Percentiles rank a stretch among this genome's conserved stretches.
Evolutionary conservation across 257 asterid genomes (phyloP).

Genomic region (Ehretia macrophylla): DNA sequence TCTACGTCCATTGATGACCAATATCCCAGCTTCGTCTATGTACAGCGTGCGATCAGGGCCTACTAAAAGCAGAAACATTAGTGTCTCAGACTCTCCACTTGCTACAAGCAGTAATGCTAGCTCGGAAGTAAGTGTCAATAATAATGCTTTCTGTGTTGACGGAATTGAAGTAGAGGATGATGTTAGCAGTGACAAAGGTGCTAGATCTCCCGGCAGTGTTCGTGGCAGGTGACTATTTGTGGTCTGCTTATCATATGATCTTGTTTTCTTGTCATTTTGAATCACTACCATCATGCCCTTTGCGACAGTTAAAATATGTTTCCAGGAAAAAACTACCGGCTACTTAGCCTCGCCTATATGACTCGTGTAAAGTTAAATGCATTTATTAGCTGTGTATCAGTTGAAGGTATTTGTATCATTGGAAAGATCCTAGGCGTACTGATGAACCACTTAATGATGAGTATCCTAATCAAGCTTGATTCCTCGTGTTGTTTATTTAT

Average conservation of each 20-base stretch:
- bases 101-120: slow-evolving; percentile 96
- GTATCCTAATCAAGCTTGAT: slow-evolving; percentile 8
- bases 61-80: slow-evolving; percentile 47
- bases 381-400: slow-evolving; percentile 32
- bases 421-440: background rate
- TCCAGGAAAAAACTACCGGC: slow-evolving; percentile 12
- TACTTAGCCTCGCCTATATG: slow-evolving; percentile 12
- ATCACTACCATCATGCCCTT: slow-evolving; percentile 5
- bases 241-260: background rate
- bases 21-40: slow-evolving; percentile 91
- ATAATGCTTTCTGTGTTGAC: slow-evolving; percentile 34
- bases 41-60: slow-evolving; percentile 93
- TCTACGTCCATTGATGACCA: slow-evolving; percentile 77
- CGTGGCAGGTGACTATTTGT: background rate
- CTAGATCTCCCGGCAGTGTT: slow-evolving; percentile 34
- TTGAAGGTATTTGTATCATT: slow-evolving; percentile 31
- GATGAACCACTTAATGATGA: background rate
- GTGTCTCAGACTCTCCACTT: slow-evolving; percentile 85
- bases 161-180: slow-evolving; percentile 66
- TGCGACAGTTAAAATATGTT: slow-evolving; percentile 8
- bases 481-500: background rate
- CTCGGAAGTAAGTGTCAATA: slow-evolving; percentile 81
- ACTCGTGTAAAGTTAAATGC: slow-evolving; percentile 46
- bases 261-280: slow-evolving; percentile 4
- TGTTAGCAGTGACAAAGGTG: slow-evolving; percentile 59